Percentiles rank a stretch among this genome's conserved stretches.
These are phyloP conservation scores for Pseudogymnoascus pannorum DNA, from an alignment of 2,329 filamentous ascomycete genomes.

Conservation along the genomic window DNA sequence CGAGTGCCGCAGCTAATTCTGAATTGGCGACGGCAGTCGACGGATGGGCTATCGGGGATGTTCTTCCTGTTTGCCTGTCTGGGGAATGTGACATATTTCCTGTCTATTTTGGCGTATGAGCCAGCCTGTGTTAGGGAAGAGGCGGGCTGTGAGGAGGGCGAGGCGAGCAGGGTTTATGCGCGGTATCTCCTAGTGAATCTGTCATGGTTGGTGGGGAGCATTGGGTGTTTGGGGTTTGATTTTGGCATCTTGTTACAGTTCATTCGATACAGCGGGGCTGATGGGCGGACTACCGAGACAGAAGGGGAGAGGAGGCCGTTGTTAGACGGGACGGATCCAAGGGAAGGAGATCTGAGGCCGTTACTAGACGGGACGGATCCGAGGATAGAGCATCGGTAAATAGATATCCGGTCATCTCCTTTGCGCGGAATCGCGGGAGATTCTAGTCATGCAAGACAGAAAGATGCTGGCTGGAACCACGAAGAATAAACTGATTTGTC, in stretches of 20 bases:
- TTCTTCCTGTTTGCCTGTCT: slow-evolving; percentile 97
- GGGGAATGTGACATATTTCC: slow-evolving; percentile 87
- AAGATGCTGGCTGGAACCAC: neutral
- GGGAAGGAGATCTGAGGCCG: too few relatives aligned
- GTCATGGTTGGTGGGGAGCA: slow-evolving; percentile 83
- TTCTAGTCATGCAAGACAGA: neutral
- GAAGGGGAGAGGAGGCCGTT: slow-evolving; percentile 10
- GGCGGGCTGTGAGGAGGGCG: slow-evolving; percentile 52
- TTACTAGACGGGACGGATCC: too few relatives aligned
- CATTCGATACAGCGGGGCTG: slow-evolving; percentile 60
- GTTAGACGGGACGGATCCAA: neutral
- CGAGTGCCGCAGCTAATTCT: slow-evolving; percentile 84
- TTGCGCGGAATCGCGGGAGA: neutral
- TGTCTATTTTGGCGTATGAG: slow-evolving; percentile 86
- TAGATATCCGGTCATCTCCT: too few relatives aligned
- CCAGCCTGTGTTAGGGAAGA: slow-evolving; percentile 50
- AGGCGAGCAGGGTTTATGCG: slow-evolving; percentile 61
- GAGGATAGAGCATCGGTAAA: too few relatives aligned
- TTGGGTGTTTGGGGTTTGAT: slow-evolving; percentile 81
- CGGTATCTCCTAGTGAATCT: slow-evolving; percentile 83
- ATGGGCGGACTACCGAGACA: neutral
- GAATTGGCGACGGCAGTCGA: slow-evolving; percentile 87
- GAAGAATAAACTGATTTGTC: neutral
- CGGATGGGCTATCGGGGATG: slow-evolving; percentile 84
- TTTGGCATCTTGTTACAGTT: slow-evolving; percentile 85